A percentile compares a stretch with the other conserved stretches of the same genome.
Evolutionary conservation across 1,284 basidiomycete genomes (phyloP).

Genomic region (Cryptococcus wingfieldii): DNA sequence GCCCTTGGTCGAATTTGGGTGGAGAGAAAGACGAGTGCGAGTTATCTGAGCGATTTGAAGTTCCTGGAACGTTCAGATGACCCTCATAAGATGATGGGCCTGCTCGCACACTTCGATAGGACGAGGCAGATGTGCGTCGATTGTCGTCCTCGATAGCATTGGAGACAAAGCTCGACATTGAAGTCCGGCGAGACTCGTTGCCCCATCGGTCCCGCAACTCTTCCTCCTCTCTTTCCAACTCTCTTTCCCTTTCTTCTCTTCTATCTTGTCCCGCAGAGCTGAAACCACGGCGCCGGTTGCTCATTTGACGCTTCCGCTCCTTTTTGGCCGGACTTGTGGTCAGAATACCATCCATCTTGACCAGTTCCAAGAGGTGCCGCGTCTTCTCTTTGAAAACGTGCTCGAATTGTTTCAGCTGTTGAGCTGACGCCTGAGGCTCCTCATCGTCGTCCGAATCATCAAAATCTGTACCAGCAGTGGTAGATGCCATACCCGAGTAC

Average conservation of each 20-base stretch:
- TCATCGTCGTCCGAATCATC: slow-evolving; percentile 23
- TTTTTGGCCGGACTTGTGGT: slow-evolving; percentile 11
- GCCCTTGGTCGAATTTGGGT: slow-evolving; percentile 2
- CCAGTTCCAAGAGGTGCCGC: slow-evolving; percentile 31
- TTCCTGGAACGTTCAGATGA: background rate
- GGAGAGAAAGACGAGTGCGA: background rate
- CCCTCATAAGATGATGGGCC: background rate
- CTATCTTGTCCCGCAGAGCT: background rate
- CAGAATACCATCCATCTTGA: slow-evolving; percentile 34
- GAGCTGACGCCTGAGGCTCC: background rate
- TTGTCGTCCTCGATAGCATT: slow-evolving; percentile 1
- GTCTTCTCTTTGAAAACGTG: slow-evolving; percentile 37
- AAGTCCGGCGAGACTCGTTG: slow-evolving; percentile 20
- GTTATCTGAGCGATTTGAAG: background rate
- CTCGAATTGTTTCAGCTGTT: slow-evolving; percentile 23
- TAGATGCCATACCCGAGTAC: slow-evolving; percentile 25
- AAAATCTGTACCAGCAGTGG: slow-evolving; percentile 21
- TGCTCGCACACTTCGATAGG: background rate
- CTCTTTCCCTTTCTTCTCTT: slow-evolving; percentile 1
- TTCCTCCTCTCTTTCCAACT: background rate
- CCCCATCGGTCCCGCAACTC: background rate
- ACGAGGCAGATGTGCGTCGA: slow-evolving; percentile 6
- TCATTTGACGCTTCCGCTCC: background rate
- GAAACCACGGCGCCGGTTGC: too few species aligned
- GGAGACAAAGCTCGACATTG: slow-evolving; percentile 20